Evolutionary conservation across 305 asterid species (phyloP), one percentile per base, ranked within the genome.

Genomic region (Fraxinus greggii): DNA sequence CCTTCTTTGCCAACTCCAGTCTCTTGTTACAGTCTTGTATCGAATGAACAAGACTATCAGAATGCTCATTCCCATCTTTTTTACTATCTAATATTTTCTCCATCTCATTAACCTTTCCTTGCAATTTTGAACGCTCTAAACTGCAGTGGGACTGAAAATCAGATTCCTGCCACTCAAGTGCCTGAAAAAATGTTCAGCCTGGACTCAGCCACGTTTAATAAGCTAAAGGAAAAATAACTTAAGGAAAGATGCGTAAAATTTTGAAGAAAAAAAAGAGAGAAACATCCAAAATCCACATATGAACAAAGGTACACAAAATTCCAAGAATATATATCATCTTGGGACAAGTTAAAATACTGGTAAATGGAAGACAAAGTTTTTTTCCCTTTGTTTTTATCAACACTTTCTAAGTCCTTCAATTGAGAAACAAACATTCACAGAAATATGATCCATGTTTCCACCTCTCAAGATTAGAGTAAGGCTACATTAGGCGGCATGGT

Each of bases 1-100:
- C 98, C 96, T 82, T 90, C 87, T 90, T 93, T 8, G 88, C 86
- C 59, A 84, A 83, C 78, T 87, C 88, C 80, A 92, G 85, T 86
- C 86, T 89, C 83, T 85, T 89, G 40, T 32, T 84, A 76, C 90
- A 84, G 74, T 83, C 89, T 72, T 42, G 80, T 33, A 91, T 79
- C 45, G 86, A 82, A 81, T 7, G 88, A 74, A 81, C 86, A 76
- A 86, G 82, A 42, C 38, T 69, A 78, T 79, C 86, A 63, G 81
- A 85, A 72, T 85, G 86, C 75, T 78, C 79, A 59, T 79, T 54
- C 79, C 56, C 85, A 65, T 72, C 79, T 78, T 83, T 24, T 76
- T 79, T 84, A 86, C 72, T 77, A 75, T 79, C 88, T 80, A 88
- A 72, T 84, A 90, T 83, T 56, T 81, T 84, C 83, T 89, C 91